A percentile compares a stretch with the other conserved stretches of the same genome.
Evolutionary conservation across 768 basidiomycete genomes (phyloP).

Genomic region (Filobasidium floriforme): DNA sequence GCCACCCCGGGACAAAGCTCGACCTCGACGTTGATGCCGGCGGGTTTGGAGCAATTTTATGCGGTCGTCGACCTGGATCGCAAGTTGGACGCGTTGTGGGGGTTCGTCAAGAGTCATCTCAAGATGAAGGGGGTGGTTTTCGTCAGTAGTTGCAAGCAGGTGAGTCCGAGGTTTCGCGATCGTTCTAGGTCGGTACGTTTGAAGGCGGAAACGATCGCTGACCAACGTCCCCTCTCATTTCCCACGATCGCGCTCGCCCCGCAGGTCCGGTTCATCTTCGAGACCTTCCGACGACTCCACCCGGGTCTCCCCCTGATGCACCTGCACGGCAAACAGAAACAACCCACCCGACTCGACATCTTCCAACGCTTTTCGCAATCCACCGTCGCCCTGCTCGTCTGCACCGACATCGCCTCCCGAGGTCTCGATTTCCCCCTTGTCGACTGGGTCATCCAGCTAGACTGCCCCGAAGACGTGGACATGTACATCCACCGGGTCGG

Average conservation of each 20-base stretch:
- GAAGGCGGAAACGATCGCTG: background rate
- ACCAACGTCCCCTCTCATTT: too few relatives aligned
- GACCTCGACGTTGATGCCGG: conserved; percentile 51
- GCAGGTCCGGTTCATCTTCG: conserved; percentile 79
- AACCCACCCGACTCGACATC: conserved; percentile 72
- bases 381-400: conserved; percentile 77
- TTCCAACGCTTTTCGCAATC: conserved; percentile 76
- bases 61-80: conserved; percentile 70
- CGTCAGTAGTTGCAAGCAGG: conserved; percentile 90
- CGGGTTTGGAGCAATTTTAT: conserved; percentile 80
- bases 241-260: background rate
- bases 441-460: conserved; percentile 93
- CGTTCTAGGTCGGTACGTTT: background rate
- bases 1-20: conserved; percentile 26
- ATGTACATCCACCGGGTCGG: conserved; percentile 98
- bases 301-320: conserved; percentile 89
- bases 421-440: conserved; percentile 93
- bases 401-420: conserved; percentile 92
- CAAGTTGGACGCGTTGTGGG: conserved; percentile 86
- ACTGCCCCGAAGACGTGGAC: conserved; percentile 93
- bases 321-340: conserved; percentile 94
- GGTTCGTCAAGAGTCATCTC: conserved; percentile 88
- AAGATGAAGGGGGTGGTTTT: conserved; percentile 88
- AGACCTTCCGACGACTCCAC: conserved; percentile 91
- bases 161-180: conserved; percentile 23